Evolutionary conservation across 805 yeast genomes (phyloP).

Genomic region (Starmerella powellii): DNA sequence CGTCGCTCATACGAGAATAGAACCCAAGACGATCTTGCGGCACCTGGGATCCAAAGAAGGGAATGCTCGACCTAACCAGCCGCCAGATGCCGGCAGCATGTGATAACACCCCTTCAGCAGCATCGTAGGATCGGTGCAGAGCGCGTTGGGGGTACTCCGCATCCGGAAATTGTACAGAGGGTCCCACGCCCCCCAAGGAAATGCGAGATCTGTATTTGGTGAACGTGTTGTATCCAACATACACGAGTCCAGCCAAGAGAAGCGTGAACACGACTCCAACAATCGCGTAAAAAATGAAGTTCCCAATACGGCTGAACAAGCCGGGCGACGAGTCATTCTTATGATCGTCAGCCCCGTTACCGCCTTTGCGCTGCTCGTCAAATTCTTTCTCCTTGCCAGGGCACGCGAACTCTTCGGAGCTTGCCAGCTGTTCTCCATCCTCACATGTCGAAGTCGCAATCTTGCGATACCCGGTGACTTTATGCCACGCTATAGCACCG

Average conservation of each 20-base stretch:
- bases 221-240: background rate
- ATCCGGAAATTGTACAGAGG: too few species aligned
- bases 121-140: background rate
- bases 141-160: background rate
- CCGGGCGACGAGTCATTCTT: background rate
- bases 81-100: conserved; percentile 8
- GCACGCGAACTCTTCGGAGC: conserved; percentile 56
- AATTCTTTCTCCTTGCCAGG: conserved; percentile 75
- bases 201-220: background rate
- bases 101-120: background rate
- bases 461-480: conserved; percentile 85
- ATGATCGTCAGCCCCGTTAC: background rate
- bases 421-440: conserved; percentile 66
- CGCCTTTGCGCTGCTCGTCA: conserved; percentile 23
- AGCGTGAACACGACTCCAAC: background rate
- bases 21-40: conserved; percentile 24
- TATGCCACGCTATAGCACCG: conserved; percentile 49
- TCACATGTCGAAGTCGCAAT: conserved; percentile 75
- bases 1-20: conserved; percentile 28
- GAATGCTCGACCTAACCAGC: conserved; percentile 1
- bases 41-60: conserved; percentile 19
- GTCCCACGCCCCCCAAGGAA: background rate
- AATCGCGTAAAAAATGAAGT: background rate
- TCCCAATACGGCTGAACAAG: background rate
- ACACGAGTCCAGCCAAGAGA: background rate